These are phyloP conservation scores for Verticillium longisporum DNA, from an alignment of 2,329 filamentous ascomycete species.

Conservation along the genomic window DNA sequence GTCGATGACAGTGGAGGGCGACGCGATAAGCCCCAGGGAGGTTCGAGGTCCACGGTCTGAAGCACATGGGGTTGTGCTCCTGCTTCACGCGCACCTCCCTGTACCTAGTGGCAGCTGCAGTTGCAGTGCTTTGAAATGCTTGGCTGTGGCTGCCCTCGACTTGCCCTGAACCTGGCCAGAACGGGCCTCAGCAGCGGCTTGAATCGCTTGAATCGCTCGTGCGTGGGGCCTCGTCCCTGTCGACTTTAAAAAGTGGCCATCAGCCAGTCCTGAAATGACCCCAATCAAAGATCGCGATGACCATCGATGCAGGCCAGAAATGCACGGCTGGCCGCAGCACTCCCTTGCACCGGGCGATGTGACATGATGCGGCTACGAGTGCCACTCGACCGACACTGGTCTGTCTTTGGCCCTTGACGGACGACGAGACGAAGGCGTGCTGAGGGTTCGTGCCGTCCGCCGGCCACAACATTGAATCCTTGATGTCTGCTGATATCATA, in stretches of 20 bases:
- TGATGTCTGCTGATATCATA: neutral
- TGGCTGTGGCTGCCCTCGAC: neutral
- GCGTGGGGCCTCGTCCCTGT: neutral
- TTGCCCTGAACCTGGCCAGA: neutral
- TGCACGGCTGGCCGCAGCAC: neutral
- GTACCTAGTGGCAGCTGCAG: neutral
- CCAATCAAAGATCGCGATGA: conserved; percentile 1
- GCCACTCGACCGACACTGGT: neutral
- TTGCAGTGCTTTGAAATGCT: neutral
- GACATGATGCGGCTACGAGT: neutral
- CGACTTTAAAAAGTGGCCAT: conserved; percentile 2
- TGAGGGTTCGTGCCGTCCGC: neutral
- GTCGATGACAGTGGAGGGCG: neutral
- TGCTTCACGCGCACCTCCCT: neutral
- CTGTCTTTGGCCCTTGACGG: neutral
- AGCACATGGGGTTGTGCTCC: neutral
- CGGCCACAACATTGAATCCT: neutral
- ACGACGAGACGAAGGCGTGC: neutral
- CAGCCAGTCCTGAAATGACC: neutral
- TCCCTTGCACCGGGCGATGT: neutral
- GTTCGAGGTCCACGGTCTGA: neutral
- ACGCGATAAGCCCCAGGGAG: neutral
- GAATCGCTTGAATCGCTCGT: conserved; percentile 3
- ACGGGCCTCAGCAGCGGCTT: neutral
- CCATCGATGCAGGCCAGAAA: neutral